Conservation (phyloP, 352 stramenopile species). For the Phytophthora sp. region DNA sequence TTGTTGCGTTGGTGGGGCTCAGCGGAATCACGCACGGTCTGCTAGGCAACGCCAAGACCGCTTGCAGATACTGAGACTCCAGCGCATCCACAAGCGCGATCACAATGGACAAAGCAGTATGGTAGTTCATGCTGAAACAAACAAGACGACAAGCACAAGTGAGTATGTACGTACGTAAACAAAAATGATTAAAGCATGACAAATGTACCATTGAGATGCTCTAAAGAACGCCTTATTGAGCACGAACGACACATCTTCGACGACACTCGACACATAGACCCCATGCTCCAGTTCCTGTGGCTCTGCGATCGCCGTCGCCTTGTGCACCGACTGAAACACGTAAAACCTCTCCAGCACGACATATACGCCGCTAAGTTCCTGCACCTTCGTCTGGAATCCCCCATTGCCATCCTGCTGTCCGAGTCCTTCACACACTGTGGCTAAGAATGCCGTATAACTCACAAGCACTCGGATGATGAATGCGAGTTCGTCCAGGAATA, state of each 20-base stretch:
- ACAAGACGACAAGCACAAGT: conserved; percentile 18
- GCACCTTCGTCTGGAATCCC: conserved; percentile 63
- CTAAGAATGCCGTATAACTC: conserved; percentile 69
- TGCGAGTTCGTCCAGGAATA: conserved; percentile 82
- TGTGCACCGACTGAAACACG: conserved; percentile 85
- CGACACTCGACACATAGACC: conserved; percentile 81
- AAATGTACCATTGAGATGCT: conserved; percentile 69
- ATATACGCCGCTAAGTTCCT: conserved; percentile 84
- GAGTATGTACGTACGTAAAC: not conserved
- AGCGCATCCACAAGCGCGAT: conserved; percentile 86
- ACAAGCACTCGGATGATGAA: conserved; percentile 78
- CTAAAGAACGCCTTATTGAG: conserved; percentile 85
- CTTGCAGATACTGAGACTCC: conserved; percentile 79
- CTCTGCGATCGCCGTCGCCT: conserved; percentile 83
- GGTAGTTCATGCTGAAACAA: conserved; percentile 72
- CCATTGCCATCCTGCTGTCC: conserved; percentile 38
- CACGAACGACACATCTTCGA: conserved; percentile 87
- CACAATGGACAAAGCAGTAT: conserved; percentile 80
- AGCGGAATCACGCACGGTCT: conserved; percentile 66
- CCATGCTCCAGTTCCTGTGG: conserved; percentile 69
- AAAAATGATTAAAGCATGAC: not conserved
- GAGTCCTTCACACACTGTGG: conserved; percentile 57
- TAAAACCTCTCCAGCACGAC: conserved; percentile 86
- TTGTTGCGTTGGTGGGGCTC: conserved; percentile 18
- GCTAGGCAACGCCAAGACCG: conserved; percentile 72